Evolutionary conservation across 164 flowering plant species (phyloP).

Genomic region (Vitis rupestris): DNA sequence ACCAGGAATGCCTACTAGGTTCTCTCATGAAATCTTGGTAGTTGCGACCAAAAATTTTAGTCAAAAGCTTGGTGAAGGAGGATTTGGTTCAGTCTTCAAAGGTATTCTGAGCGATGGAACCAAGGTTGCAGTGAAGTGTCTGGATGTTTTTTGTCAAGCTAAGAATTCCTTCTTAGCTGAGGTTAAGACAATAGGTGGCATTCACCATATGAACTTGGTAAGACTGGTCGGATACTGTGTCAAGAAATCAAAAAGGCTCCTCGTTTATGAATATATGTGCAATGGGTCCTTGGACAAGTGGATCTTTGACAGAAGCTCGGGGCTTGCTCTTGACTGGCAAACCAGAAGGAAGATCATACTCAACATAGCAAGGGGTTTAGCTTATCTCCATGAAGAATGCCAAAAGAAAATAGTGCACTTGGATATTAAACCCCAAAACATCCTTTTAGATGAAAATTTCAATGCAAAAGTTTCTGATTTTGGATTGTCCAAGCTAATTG

Average conservation of each 20-base stretch:
- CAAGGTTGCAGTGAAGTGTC: conserved; percentile 14
- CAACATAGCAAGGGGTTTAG: no score
- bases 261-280: conserved; percentile 16
- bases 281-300: conserved; percentile 4
- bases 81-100: conserved; percentile 13
- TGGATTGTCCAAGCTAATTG: no score
- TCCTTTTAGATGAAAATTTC: no score
- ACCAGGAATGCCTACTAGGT: background rate
- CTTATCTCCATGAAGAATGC: no score
- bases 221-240: conserved; percentile 39
- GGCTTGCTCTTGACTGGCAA: background rate
- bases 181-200: conserved; percentile 6
- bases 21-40: conserved; percentile 5
- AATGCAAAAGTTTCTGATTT: no score
- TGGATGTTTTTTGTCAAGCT: background rate
- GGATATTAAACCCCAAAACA: no score
- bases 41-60: conserved; percentile 10
- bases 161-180: conserved; percentile 8
- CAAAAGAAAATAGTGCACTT: no score
- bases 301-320: background rate
- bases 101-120: conserved; percentile 3
- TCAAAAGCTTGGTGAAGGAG: conserved; percentile 15
- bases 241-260: conserved; percentile 26
- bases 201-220: conserved; percentile 6
- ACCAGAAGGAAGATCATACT: background rate